Percentiles rank a stretch among this genome's conserved stretches.
Evolutionary conservation across 1,284 basidiomycete species (phyloP).

Genomic region (Hymenochaete sp.): DNA sequence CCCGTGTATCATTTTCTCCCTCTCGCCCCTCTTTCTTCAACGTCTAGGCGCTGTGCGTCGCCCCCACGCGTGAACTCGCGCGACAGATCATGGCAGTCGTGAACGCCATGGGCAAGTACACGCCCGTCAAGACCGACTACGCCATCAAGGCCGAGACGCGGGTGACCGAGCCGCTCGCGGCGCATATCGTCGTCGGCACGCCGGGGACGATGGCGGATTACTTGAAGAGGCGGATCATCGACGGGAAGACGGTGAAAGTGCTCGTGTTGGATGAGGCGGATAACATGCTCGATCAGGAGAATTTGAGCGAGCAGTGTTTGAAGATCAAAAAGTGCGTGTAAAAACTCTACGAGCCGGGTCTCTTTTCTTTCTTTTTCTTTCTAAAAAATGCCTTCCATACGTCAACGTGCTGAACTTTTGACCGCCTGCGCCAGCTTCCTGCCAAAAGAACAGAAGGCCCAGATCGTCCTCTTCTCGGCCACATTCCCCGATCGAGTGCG

Average conservation of each 20-base stretch:
- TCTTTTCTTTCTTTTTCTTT: too few relatives aligned
- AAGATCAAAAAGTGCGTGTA: conserved; percentile 83
- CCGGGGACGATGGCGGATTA: conserved; percentile 93
- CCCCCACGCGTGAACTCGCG: conserved; percentile 93
- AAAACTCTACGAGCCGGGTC: background rate
- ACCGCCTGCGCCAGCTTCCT: conserved; percentile 53
- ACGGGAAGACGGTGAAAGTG: conserved; percentile 78
- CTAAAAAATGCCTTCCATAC: background rate
- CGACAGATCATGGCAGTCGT: conserved; percentile 97
- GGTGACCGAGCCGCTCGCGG: conserved; percentile 65
- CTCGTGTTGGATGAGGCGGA: conserved; percentile 99
- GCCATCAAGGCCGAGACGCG: conserved; percentile 83
- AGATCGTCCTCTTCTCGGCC: conserved; percentile 96
- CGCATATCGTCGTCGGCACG: conserved; percentile 93
- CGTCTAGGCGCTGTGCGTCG: conserved; percentile 83
- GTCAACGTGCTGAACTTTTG: background rate
- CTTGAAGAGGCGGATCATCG: conserved; percentile 63
- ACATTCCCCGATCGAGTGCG: conserved; percentile 96
- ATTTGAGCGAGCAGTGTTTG: conserved; percentile 92
- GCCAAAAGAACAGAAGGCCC: conserved; percentile 49
- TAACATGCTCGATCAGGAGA: conserved; percentile 96
- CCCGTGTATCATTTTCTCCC: background rate
- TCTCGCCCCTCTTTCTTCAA: conserved; percentile 2
- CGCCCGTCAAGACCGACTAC: conserved; percentile 85
- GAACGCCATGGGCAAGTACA: conserved; percentile 92